Evolutionary conservation across 2,329 filamentous ascomycete species (phyloP).

Genomic region (Sphaerulina vaccinii): DNA sequence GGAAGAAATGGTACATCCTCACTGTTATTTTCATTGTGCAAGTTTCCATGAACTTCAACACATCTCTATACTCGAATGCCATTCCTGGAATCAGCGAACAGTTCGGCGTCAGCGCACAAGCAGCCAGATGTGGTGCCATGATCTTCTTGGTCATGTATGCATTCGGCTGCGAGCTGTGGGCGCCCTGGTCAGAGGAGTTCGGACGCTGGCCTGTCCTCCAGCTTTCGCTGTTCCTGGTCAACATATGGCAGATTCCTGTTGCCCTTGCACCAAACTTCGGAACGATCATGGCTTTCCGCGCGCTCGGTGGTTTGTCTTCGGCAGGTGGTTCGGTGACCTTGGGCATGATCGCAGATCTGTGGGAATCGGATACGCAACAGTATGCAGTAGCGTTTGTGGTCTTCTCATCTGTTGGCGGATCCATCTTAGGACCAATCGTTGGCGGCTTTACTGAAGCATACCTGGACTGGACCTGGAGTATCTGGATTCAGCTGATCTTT

Average conservation of each 20-base stretch:
- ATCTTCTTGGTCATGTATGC: conserved; percentile 54
- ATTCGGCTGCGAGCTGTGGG: conserved; percentile 54
- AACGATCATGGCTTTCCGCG: conserved; percentile 49
- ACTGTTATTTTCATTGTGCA: conserved; percentile 54
- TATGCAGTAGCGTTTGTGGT: conserved; percentile 63
- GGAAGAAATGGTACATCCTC: conserved; percentile 55
- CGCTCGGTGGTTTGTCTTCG: conserved; percentile 58
- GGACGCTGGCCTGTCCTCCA: conserved; percentile 55
- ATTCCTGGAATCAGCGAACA: conserved; percentile 47
- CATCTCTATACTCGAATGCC: conserved; percentile 56
- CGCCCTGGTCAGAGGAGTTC: conserved; percentile 53
- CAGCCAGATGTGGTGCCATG: conserved; percentile 49
- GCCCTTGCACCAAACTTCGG: conserved; percentile 48
- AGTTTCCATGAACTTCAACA: conserved; percentile 60
- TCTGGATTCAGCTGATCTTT: conserved; percentile 87
- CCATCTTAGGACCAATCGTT: conserved; percentile 40
- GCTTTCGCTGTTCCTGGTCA: conserved; percentile 53
- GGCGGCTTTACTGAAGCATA: conserved; percentile 39
- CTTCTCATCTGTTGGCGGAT: conserved; percentile 41
- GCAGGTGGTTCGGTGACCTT: conserved; percentile 66
- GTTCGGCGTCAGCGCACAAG: conserved; percentile 49
- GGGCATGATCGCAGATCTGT: conserved; percentile 67
- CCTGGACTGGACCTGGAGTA: conserved; percentile 70
- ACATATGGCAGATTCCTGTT: conserved; percentile 54
- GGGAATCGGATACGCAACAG: conserved; percentile 59